Conservation (phyloP, 2,329 filamentous ascomycete species). For the Fusarium keratoplasticum region DNA sequence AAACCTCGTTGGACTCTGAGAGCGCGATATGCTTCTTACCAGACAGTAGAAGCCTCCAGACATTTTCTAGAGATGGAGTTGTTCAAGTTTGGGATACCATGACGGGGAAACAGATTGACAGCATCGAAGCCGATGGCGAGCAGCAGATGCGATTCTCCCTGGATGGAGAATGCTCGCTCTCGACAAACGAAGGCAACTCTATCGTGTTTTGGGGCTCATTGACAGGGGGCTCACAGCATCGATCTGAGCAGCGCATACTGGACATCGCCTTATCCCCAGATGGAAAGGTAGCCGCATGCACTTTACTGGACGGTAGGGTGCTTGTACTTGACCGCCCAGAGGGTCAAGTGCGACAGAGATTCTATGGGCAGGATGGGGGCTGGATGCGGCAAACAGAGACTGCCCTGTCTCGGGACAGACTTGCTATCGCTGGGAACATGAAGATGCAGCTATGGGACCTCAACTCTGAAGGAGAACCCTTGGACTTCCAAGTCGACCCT, state of each 20-base stretch:
- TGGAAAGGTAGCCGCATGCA: too few relatives aligned
- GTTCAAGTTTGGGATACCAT: background rate
- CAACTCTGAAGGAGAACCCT: too few relatives aligned
- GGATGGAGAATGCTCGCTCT: background rate
- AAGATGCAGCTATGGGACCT: background rate
- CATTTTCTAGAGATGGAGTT: background rate
- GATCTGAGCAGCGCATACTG: too few relatives aligned
- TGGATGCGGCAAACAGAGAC: too few relatives aligned
- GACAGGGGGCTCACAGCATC: background rate
- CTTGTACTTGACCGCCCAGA: background rate
- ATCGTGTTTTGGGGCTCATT: background rate
- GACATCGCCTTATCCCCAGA: background rate
- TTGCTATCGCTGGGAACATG: too few relatives aligned
- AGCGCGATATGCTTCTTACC: background rate
- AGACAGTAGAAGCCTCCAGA: background rate
- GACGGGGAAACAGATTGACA: background rate
- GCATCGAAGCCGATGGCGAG: background rate
- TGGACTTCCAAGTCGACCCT: too few relatives aligned
- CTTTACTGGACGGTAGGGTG: too few relatives aligned
- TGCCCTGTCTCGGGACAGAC: too few relatives aligned
- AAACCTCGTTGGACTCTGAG: fast-evolving
- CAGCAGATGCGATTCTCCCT: background rate
- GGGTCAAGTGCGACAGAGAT: background rate
- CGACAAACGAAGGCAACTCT: fast-evolving
- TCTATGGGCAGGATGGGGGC: background rate